Evolutionary conservation across 768 basidiomycete genomes (phyloP), one percentile per base, ranked within the genome.

Genomic region (Suillus sp.): DNA sequence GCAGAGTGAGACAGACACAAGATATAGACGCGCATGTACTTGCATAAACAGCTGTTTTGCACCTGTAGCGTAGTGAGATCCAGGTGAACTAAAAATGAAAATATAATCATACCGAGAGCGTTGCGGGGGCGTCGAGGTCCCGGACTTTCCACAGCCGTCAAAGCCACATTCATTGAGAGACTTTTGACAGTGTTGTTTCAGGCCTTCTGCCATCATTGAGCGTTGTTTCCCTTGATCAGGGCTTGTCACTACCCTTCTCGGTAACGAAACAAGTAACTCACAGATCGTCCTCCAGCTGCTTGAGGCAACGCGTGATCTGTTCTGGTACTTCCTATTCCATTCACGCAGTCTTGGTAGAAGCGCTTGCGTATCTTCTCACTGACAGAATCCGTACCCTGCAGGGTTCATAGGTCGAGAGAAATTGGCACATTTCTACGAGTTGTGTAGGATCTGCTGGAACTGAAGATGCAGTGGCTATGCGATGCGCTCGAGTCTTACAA

Each of bases 1-100:
- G 10, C 20, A 63, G n/a, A 62, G 57, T 55, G 8, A 50, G 43
- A 22, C 9, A 38, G 22, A 50, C 42, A 35, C 22, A 20, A 25
- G n/a, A n/a, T 16, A 37, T 38, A 42, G 25, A 62, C 40, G 37
- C 18, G 35, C 47, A 61, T 13, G 13, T 30, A 72, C 79, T 75
- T 70, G 80, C 80, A 68, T 81, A 81, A 25, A 80, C 77, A 9
- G 75, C 77, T 4, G 74, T 71, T 64, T 79, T 81, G 66, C 80
- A 82, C 64, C 81, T 81, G 58, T 50, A 47, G 35, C 47, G 37
- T 59, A 18, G 22, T 53, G 55, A 38, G 22, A n/a, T 6, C 54
- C 22, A 37, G 35, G 9, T 56, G 16, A 38, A 62, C 43, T 13
- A 48, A 42, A 37, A 42, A 47, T 47, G 30, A 63, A 8, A 62